phyloP scores from a whole-genome alignment of 78 protist genomes.

The Dictyostelium purpureum region DNA sequence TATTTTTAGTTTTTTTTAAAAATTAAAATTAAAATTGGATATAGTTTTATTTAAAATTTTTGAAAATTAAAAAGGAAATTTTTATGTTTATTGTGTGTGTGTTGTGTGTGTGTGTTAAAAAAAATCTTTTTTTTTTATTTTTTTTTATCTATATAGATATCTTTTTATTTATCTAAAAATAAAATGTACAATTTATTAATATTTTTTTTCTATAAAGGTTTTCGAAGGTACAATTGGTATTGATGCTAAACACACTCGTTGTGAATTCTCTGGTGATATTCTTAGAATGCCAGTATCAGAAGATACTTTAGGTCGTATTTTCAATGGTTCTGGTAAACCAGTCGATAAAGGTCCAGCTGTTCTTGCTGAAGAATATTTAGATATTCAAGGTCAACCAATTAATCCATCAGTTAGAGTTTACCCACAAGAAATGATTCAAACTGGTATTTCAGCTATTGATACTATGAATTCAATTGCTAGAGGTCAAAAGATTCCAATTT shows the following conservation, averaged over 20 bases:
- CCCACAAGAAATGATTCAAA: conserved; percentile 99
- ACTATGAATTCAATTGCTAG: conserved; percentile 99
- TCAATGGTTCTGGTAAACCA: conserved; percentile 99
- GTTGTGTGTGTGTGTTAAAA: neutral
- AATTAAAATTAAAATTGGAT: too few relatives aligned
- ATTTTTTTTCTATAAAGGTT: conserved; percentile 80
- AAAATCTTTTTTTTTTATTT: neutral
- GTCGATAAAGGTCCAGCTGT: conserved; percentile 98
- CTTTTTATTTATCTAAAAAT: neutral
- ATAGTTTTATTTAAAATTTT: too few relatives aligned
- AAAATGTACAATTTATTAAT: too few relatives aligned
- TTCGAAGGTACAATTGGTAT: conserved; percentile 99
- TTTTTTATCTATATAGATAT: neutral
- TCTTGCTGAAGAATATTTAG: conserved; percentile 98
- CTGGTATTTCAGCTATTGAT: conserved; percentile 99
- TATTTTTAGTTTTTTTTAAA: too few relatives aligned
- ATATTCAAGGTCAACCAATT: conserved; percentile 98
- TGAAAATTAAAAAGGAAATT: too few relatives aligned
- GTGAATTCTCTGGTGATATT: conserved; percentile 98
- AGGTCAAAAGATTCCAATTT: conserved; percentile 99
- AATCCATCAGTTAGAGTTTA: conserved; percentile 98
- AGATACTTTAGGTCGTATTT: conserved; percentile 99
- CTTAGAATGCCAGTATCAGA: conserved; percentile 95
- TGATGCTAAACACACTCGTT: conserved; percentile 94
- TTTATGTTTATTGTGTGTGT: too few relatives aligned